Evolutionary conservation across 257 asterid species (phyloP), one percentile per base, ranked within the genome.

Genomic region (Paulownia fortunei): DNA sequence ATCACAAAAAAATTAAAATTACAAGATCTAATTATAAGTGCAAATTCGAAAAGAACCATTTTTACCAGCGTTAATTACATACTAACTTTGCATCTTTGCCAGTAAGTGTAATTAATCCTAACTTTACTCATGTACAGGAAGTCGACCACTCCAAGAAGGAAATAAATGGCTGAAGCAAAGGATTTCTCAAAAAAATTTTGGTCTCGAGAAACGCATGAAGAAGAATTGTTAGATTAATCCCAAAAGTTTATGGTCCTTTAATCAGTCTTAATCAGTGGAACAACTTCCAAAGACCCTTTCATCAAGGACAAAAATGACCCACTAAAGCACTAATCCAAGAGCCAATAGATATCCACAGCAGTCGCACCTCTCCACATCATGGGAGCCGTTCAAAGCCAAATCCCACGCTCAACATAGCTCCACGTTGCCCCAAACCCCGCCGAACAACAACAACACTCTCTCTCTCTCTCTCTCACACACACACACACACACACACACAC

Each of bases 211-310:
- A 65, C 44, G 44, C 3, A 39, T 21, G 30, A 8, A 23, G 41
- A 32, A 34, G 8, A 64, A 46, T 32, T 23, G 76, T 51, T 30
- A 12, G 15, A 60, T 49, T 68, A 74, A 60, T 75, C 72, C 62
- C 84, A 49, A 74, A 80, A 68, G 81, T 69, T 36, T n/a, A 80
- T 80, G 61, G 84, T 74, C 58, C 77, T 80, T 80, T 74, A 42
- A 65, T 76, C 36, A 49, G 26, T 44, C 27, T 37, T 54, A 39
- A 47, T 60, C 51, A 63, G 42, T 37, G 34, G 55, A 46, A 49
- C 83, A 81, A 70, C 82, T 71, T 23, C 75, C 81, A 2, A 77
- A 30, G 79, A 54, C 27, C 54, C 51, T 8, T 63, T 42, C 37
- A 13, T 16, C 68, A 61, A 61, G 8, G 44, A 61, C 39, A 8